Evolutionary conservation across 495 filamentous ascomycete genomes (phyloP), one percentile per base, ranked within the genome.

Genomic region (Penicilliopsis zonata): DNA sequence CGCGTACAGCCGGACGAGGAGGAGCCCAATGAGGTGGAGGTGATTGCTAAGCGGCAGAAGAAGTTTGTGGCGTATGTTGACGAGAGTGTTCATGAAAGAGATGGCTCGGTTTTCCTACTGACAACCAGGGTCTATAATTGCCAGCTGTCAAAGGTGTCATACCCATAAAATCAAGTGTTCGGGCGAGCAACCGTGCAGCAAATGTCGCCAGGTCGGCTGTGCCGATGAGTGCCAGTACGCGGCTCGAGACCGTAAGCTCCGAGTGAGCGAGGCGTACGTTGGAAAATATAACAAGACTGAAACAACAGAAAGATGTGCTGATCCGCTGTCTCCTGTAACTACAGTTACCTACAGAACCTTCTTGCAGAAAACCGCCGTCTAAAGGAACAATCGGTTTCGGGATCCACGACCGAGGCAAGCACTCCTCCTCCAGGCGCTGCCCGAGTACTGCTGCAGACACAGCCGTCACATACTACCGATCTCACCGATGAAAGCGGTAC

Each of bases 141-240:
- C n/a, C 34, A 64, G 58, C 9, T 66, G 61, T 30, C 51, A 62
- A 35, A 46, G 60, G 44, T 66, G 60, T 40, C 60, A 66, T 49
- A 22, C 51, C 8, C 60, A 61, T 34, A 66, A 64, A 32, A 63
- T 66, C 19, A 66, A 63, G 42, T 66, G 60, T 28, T 63, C 60
- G 1, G 61, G 60, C 3, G 57, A 55, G 5, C 44, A 52, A 29
- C 60, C 59, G 1, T 66, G 61, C 29, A 42, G 33, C 18, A 63
- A 62, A 46, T 66, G 60, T 20, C 40, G 33, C 5, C 34, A 41
- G 13, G 58, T 60, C 6, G 57, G 55, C 3, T 52, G 49, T 38
- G 52, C 52, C 2, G 52, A 55, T 34, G 49, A 63, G 37, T 66
- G 59, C 37, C 37, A 40, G 3, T 66, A 61, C 35, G 46, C 50